These are phyloP conservation scores for Scleromitrula shiraiana DNA, from an alignment of 2,329 filamentous ascomycete genomes.

Conservation along the genomic window DNA sequence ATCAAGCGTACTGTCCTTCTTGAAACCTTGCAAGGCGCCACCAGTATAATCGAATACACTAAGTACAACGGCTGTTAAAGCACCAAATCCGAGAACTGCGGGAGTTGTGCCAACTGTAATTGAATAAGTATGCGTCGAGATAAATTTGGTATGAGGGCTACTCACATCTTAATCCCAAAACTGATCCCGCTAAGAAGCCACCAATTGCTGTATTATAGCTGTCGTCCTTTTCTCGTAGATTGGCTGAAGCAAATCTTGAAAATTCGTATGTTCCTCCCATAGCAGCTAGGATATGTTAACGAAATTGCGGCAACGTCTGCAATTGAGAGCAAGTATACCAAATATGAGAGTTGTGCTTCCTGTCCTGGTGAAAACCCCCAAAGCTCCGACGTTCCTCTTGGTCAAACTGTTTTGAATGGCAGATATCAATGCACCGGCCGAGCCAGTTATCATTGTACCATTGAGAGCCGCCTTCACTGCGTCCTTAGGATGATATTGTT, in stretches of 20 bases:
- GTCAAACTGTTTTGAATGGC: constrained; percentile 81
- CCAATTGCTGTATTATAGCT: constrained; percentile 55
- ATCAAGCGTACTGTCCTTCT: constrained; percentile 44
- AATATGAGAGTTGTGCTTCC: constrained; percentile 65
- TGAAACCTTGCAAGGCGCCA: constrained; percentile 45
- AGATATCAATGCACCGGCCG: constrained; percentile 62
- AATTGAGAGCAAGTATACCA: constrained; percentile 35
- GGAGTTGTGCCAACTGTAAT: constrained; percentile 51
- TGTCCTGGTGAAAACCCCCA: constrained; percentile 71
- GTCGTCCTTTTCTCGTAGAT: constrained; percentile 62
- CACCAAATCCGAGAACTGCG: constrained; percentile 56
- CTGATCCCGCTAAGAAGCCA: constrained; percentile 55
- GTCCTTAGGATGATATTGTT: constrained; percentile 64
- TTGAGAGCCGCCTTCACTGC: constrained; percentile 60
- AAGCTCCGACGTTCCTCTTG: constrained; percentile 71
- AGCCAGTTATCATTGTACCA: constrained; percentile 56
- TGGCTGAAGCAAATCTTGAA: constrained; percentile 55
- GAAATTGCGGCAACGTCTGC: not conserved
- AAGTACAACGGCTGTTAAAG: constrained; percentile 45
- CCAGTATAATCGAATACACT: constrained; percentile 57
- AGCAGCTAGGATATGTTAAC: constrained; percentile 41
- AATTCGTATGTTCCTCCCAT: constrained; percentile 64
- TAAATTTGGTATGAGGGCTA: not conserved
- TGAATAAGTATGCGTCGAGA: constrained; percentile 3
- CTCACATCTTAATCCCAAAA: constrained; percentile 54